Conservation (phyloP, 2,329 filamentous ascomycete genomes). For the Colletotrichum cuscutae region DNA sequence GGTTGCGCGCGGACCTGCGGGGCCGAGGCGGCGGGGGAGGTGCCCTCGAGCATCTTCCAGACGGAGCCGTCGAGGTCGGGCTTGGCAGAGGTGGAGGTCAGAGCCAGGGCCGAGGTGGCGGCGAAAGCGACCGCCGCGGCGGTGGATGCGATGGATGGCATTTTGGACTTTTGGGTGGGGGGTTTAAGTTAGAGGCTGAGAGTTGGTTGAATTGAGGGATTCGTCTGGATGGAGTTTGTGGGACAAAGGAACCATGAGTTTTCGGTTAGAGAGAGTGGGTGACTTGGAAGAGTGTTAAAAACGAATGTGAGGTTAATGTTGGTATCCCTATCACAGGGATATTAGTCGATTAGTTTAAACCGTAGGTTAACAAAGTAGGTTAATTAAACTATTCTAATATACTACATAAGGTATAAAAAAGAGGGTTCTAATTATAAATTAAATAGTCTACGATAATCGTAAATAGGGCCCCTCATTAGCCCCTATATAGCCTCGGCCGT, state of each 20-base stretch:
- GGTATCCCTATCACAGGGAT: too few species aligned
- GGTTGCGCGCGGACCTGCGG: slow-evolving; percentile 34
- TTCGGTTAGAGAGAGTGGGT: rapidly evolving
- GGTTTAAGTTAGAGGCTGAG: too few species aligned
- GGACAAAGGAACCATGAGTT: not conserved
- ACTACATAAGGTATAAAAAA: too few species aligned
- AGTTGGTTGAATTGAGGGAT: too few species aligned
- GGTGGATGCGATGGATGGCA: slow-evolving; percentile 38
- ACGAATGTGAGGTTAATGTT: not conserved
- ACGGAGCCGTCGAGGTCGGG: slow-evolving; percentile 41
- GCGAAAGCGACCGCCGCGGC: slow-evolving; percentile 38
- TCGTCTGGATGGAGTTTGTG: not conserved
- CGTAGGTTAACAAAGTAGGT: too few species aligned
- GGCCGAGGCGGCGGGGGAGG: not conserved
- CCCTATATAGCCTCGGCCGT: too few species aligned
- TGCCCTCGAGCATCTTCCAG: slow-evolving; percentile 36
- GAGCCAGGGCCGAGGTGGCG: slow-evolving; percentile 35
- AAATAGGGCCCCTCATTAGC: too few species aligned
- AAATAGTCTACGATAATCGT: too few species aligned
- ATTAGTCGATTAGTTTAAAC: too few species aligned
- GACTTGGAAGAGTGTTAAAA: not conserved
- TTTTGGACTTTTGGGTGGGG: slow-evolving; percentile 5
- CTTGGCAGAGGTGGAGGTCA: slow-evolving; percentile 35
- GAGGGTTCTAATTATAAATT: too few species aligned
- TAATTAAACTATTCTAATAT: too few species aligned